Conservation (phyloP, 768 basidiomycete genomes). For the Pleurotus cornucopiae region DNA sequence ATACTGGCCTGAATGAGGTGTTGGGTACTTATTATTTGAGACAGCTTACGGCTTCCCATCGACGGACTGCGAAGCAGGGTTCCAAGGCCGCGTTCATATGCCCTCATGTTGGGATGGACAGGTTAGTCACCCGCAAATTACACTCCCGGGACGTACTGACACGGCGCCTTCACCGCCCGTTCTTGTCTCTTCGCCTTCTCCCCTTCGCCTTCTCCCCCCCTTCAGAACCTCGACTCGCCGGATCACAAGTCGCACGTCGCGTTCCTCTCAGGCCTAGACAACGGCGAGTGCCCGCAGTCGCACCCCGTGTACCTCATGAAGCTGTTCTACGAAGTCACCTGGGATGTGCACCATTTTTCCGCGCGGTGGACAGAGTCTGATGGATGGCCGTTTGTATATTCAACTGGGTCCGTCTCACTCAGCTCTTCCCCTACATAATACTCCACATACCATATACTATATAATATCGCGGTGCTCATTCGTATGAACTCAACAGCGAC, state of each 20-base stretch:
- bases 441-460: too few relatives aligned
- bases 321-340: slow-evolving; percentile 36
- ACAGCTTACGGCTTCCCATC: slow-evolving; percentile 35
- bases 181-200: too few relatives aligned
- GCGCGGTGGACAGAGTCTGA: slow-evolving; percentile 30
- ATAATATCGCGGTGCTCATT: too few relatives aligned
- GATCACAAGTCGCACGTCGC: slow-evolving; percentile 30
- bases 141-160: too few relatives aligned
- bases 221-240: slow-evolving; percentile 33
- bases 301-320: slow-evolving; percentile 36
- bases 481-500: slow-evolving; percentile 28
- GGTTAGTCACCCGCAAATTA: slow-evolving; percentile 17
- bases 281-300: slow-evolving; percentile 31
- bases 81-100: slow-evolving; percentile 36
- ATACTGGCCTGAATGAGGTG: neutral
- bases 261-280: slow-evolving; percentile 28
- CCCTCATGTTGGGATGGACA: slow-evolving; percentile 38
- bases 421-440: too few relatives aligned
- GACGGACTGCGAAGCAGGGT: slow-evolving; percentile 36
- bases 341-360: slow-evolving; percentile 30
- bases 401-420: slow-evolving; percentile 30
- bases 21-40: neutral
- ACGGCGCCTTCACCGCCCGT: too few relatives aligned
- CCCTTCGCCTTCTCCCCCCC: neutral
- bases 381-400: slow-evolving; percentile 39